Percentiles rank a stretch among this genome's conserved stretches.
Conservation (phyloP, 495 filamentous ascomycete species). For the Podospora pseudopauciseta region DNA sequence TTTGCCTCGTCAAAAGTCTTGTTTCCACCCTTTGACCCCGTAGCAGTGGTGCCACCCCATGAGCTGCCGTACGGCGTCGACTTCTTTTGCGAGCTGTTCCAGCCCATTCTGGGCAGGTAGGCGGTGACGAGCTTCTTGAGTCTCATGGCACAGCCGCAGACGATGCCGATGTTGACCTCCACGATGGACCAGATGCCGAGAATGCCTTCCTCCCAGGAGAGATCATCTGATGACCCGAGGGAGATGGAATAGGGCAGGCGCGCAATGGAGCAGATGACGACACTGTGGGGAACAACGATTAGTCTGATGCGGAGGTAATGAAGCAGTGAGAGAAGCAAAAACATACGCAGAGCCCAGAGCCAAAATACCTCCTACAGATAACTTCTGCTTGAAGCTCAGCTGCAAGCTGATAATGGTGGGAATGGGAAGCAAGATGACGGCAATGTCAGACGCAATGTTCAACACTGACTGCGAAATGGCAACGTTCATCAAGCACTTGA, state of each 20-base stretch:
- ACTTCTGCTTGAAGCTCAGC: slow-evolving; percentile 18
- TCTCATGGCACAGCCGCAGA: slow-evolving; percentile 33
- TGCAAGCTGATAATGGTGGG: slow-evolving; percentile 36
- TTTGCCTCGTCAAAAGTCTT: slow-evolving; percentile 5
- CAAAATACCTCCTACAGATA: slow-evolving; percentile 19
- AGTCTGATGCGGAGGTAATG: background rate
- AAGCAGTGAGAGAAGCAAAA: background rate
- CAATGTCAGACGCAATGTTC: slow-evolving; percentile 40
- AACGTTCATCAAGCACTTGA: slow-evolving; percentile 23
- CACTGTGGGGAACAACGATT: background rate
- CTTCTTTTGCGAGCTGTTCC: slow-evolving; percentile 5
- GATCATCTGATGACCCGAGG: slow-evolving; percentile 17
- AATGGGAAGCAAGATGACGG: slow-evolving; percentile 40
- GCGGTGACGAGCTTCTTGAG: slow-evolving; percentile 23
- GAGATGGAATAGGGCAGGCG: slow-evolving; percentile 23
- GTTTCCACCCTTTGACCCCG: background rate
- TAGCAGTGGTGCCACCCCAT: slow-evolving; percentile 3
- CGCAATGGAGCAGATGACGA: slow-evolving; percentile 26
- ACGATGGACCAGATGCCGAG: slow-evolving; percentile 42
- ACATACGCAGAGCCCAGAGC: slow-evolving; percentile 25
- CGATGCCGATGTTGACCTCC: slow-evolving; percentile 38
- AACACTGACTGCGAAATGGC: slow-evolving; percentile 36
- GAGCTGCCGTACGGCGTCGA: background rate
- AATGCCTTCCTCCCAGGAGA: slow-evolving; percentile 22
- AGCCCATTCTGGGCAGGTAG: slow-evolving; percentile 19